A percentile compares a stretch with the other conserved stretches of the same genome.
Conservation (phyloP, 441 rosid species). For the Erodium trifolium region DNA sequence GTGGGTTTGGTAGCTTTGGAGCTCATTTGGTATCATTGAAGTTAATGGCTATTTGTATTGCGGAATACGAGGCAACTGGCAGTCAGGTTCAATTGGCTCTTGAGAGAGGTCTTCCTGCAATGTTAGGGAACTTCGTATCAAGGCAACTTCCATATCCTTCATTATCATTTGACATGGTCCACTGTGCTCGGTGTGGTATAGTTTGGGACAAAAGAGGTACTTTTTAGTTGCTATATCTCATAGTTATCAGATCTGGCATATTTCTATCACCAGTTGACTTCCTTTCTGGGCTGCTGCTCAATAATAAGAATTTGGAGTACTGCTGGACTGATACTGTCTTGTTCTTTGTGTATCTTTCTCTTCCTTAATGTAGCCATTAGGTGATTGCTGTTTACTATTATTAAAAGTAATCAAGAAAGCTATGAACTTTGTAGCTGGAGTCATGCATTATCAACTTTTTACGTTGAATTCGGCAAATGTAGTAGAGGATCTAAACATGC, state of each 20-base stretch:
- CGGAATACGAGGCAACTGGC: conserved; percentile 85
- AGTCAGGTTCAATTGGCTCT: conserved; percentile 96
- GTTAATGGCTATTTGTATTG: conserved; percentile 79
- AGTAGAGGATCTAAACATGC: neutral
- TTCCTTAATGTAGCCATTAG: neutral
- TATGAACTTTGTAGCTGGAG: neutral
- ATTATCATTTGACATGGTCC: conserved; percentile 87
- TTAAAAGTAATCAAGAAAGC: neutral
- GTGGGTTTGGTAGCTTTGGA: conserved; percentile 98
- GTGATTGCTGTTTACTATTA: neutral
- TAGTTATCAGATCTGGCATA: neutral
- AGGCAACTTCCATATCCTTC: conserved; percentile 85
- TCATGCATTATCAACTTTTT: neutral
- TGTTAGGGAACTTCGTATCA: conserved; percentile 77
- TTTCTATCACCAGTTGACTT: too few relatives aligned
- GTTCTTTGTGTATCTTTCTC: neutral
- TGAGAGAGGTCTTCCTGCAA: conserved; percentile 97
- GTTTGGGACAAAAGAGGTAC: conserved; percentile 85
- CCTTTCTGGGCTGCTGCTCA: too few relatives aligned
- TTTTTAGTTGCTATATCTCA: neutral
- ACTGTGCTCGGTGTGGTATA: conserved; percentile 90
- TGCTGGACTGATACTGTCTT: neutral
- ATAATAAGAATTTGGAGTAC: too few relatives aligned
- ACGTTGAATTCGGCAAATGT: neutral
- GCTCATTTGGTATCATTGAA: conserved; percentile 77